phyloP scores from a whole-genome alignment of 495 filamentous ascomycete genomes.

The Mytilinidion resinicola region DNA sequence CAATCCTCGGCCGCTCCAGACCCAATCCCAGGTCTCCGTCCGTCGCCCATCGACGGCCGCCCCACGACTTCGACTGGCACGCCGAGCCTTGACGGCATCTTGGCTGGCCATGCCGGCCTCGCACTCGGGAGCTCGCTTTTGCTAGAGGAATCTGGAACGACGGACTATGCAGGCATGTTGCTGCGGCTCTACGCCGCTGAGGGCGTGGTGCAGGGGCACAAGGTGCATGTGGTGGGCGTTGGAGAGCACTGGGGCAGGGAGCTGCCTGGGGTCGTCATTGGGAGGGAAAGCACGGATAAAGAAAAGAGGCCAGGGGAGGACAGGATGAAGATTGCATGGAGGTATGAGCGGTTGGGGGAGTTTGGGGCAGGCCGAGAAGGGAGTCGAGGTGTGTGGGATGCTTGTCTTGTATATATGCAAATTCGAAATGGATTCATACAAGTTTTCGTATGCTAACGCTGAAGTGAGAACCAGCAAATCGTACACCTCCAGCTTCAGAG shows the following conservation, averaged over 20 bases:
- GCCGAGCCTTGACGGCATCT: constrained; percentile 70
- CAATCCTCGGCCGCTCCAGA: not conserved
- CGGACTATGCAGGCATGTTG: constrained; percentile 82
- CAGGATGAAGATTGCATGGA: constrained; percentile 98
- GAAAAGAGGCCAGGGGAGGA: constrained; percentile 46
- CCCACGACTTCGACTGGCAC: constrained; percentile 88
- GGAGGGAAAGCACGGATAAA: constrained; percentile 30
- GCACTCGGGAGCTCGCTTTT: constrained; percentile 74
- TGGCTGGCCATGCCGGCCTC: constrained; percentile 85
- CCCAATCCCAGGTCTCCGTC: constrained; percentile 56
- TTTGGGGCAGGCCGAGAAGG: constrained; percentile 48
- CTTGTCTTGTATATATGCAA: constrained; percentile 10
- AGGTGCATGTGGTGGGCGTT: constrained; percentile 75
- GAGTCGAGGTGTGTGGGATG: constrained; percentile 45
- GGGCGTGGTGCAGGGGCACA: constrained; percentile 85
- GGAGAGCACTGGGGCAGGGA: constrained; percentile 74
- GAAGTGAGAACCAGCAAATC: not conserved
- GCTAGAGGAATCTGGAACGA: constrained; percentile 89
- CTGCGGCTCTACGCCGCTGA: constrained; percentile 89
- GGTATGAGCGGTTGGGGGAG: constrained; percentile 81
- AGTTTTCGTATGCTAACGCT: not conserved
- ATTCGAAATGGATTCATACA: constrained; percentile 2
- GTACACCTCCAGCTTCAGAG: not conserved
- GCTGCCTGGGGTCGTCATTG: constrained; percentile 62
- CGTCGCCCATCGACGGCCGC: constrained; percentile 83